Conservation (phyloP, 805 yeast species). For the Suhomyces kilbournensis region DNA sequence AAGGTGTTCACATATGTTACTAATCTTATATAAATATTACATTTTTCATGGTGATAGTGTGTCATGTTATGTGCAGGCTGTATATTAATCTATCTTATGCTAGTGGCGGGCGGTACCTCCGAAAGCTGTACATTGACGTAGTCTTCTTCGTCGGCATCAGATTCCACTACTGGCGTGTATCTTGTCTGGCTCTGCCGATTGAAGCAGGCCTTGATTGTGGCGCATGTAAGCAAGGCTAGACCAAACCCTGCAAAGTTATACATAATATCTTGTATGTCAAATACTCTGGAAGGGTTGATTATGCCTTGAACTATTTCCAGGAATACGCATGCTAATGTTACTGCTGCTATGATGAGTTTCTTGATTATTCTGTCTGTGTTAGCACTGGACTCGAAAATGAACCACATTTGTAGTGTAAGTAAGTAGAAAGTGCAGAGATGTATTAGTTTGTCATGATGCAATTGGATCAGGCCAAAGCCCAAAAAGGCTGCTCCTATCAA, state of each 20-base stretch:
- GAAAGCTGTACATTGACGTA: constrained; percentile 21
- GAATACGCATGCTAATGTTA: constrained; percentile 37
- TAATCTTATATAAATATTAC: not conserved
- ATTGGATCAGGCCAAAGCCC: constrained; percentile 49
- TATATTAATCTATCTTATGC: not conserved
- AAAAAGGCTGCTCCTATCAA: constrained; percentile 38
- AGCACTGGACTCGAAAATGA: constrained; percentile 36
- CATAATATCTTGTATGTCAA: constrained; percentile 48
- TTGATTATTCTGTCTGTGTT: constrained; percentile 15
- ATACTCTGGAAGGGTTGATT: constrained; percentile 44
- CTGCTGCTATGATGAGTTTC: constrained; percentile 20
- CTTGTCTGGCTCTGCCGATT: not conserved
- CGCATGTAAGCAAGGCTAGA: constrained; percentile 15
- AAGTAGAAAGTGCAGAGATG: constrained; percentile 48
- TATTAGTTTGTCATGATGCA: constrained; percentile 49
- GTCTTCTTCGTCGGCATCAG: constrained; percentile 12
- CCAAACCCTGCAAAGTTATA: constrained; percentile 29
- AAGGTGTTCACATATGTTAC: not conserved
- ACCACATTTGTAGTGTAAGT: constrained; percentile 49
- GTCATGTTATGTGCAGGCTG: not conserved
- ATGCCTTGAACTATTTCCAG: constrained; percentile 52
- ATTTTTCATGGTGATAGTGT: not conserved
- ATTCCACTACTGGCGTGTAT: not conserved
- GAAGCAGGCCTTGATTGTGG: not conserved
- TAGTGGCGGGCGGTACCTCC: constrained; percentile 8